Base-by-base conservation (phyloP, 805 yeast species). In the Candida xiaguanensis region DNA sequence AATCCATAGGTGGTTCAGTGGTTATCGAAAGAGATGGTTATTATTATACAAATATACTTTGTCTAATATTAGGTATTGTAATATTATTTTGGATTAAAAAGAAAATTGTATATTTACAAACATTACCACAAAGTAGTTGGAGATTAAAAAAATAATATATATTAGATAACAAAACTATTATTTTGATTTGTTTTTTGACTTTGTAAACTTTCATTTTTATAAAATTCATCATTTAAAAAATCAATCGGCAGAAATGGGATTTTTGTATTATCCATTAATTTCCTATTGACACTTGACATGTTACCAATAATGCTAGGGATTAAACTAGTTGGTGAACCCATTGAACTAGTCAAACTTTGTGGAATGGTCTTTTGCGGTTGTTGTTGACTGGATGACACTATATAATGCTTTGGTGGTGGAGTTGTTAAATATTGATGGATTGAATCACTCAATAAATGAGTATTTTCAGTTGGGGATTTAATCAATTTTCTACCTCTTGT, bases 41-140 rank as follows among this genome's bases (percentile, higher is more conserved):
- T 62, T 88, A 81, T 61, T 70, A 74, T 36, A 82, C 95, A 28
- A 91, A 89, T 55, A 38, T 77, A 7, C 42, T 87, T 9, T 91
- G 97, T 60, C 75, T 90, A 3, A 38, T 58, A 0, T 39, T 85
- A 23, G 98, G 97, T 2, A 40, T 83, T 3, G 8, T 71, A 1
- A 61, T 89, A 16, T 86, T 83, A 58, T 70, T 77, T 40, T 86
- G 82, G 78, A 80, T 89, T 26, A 77, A 74, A 45, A 67, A 64
- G 35, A 82, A 85, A 38, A 80, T 84, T 5, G 64, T 63, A 15
- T 63, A 75, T 41, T 63, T 91, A 44, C 96, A 93, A 61, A 64
- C 75, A 29, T 63, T 90, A 41, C 95, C 95, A 1, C 70, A 72
- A 4, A 67, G 78, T 38, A 76, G 87, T 9, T 90, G 97, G 97